Evolutionary conservation across 23 red algal genomes (phyloP).

Genomic region (Gracilaria domingensis): DNA sequence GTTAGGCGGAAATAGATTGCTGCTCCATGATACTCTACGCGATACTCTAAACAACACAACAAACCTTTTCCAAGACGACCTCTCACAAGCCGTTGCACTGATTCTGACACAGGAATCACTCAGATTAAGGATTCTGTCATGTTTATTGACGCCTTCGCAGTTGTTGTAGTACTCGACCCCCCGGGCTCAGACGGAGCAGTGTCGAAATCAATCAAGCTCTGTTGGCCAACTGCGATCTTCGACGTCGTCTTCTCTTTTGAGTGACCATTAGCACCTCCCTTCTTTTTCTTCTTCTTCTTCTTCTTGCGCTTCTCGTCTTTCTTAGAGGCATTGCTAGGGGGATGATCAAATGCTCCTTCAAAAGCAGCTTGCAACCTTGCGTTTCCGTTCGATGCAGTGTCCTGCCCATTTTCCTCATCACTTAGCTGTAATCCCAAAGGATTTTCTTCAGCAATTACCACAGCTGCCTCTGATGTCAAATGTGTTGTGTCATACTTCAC

Average conservation of each 20-base stretch:
- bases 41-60: background rate
- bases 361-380: constrained; percentile 25
- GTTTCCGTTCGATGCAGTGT: background rate
- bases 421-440: constrained; percentile 50
- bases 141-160: constrained; percentile 14
- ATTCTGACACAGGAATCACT: no score
- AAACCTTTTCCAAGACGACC: background rate
- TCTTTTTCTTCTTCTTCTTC: constrained; percentile 76
- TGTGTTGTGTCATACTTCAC: constrained; percentile 34
- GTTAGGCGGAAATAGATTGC: constrained; percentile 45
- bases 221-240: background rate
- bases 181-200: background rate
- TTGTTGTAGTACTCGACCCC: background rate
- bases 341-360: constrained; percentile 52
- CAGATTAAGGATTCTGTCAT: constrained; percentile 25
- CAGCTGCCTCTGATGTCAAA: constrained; percentile 63
- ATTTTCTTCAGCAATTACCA: constrained; percentile 56
- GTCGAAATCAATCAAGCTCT: constrained; percentile 65
- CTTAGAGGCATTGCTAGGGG: background rate
- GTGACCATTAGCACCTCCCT: constrained; percentile 26
- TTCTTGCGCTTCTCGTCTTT: constrained; percentile 36
- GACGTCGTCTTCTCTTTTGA: background rate
- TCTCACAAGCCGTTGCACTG: background rate
- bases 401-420: constrained; percentile 42
- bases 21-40: background rate